Evolutionary conservation across 2,329 filamentous ascomycete genomes (phyloP), one percentile per base, ranked within the genome.

Genomic region (Teratosphaeria gauchensis): DNA sequence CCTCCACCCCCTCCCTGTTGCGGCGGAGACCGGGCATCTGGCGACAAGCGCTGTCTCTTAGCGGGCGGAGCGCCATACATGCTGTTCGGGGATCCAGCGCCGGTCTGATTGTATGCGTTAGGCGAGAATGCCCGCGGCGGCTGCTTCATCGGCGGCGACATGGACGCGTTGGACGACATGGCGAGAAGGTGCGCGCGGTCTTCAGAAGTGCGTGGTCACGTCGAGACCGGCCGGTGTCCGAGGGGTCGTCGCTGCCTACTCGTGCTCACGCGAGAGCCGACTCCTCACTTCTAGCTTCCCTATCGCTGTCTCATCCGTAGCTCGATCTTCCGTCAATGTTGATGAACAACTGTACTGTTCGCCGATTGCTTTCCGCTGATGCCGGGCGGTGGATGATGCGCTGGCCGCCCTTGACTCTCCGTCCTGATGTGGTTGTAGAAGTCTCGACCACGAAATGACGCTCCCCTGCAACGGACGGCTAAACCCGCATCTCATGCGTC

Each of bases 31-130:
- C 80, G 75, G 35, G 85, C 82, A 59, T 85, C 85, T 56, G 87
- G 85, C 30, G 87, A 89, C 54, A 89, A 76, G 58, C 84, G 86
- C 71, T 82, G 86, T 71, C 88, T 83, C 76, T 94, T 92, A 60
- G 82, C 83, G 16, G 89, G 85, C 54, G 88, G 88, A 54, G 82
- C 74, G 87, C 70, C 59, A 9, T 65, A 62, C 53, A 65, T 58
- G 53, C 58, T 63, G 64, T 84, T 59, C 11, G 68, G 67, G 35
- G 68, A 69, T 24, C 56, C 61, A 56, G 66, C 59, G 57, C 30
- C 48, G 38, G 58, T 51, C 12, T 59, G 84, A 62, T 85, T 86
- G 73, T 83, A 89, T 31, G 59, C 46, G 11, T 56, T 16, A 3
- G 68, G 68, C 35, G 67, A 64, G 55, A 66, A 70, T 21, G 68